phyloP scores from a whole-genome alignment of 208 protist genomes.

The Acanthamoeba castellanii region DNA sequence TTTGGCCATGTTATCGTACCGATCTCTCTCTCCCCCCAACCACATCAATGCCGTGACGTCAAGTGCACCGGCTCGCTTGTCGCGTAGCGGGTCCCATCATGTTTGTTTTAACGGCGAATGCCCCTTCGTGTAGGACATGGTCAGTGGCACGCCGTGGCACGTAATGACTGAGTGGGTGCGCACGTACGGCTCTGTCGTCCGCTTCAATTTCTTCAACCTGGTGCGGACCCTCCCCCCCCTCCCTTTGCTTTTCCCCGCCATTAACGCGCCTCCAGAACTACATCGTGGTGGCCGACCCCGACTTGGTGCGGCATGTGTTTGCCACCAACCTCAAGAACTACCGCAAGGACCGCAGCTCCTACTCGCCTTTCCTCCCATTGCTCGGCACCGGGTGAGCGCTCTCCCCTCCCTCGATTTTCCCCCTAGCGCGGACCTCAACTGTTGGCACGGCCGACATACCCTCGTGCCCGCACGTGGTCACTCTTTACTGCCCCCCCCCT shows the following conservation, averaged over 20 bases:
- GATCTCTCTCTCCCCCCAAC: not conserved
- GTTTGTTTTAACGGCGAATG: not conserved
- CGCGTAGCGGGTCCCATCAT: not conserved
- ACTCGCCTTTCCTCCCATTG: slow-evolving; percentile 94
- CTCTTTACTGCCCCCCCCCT: not conserved
- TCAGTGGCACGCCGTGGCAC: slow-evolving; percentile 21
- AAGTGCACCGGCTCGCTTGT: too few species aligned
- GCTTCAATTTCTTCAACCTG: slow-evolving; percentile 4
- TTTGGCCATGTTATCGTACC: slow-evolving; percentile 29
- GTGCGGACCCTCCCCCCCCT: not conserved
- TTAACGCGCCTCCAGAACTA: slow-evolving; percentile 87
- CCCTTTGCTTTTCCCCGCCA: not conserved
- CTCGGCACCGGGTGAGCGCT: slow-evolving; percentile 86
- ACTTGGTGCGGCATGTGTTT: slow-evolving; percentile 91
- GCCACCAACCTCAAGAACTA: slow-evolving; percentile 93
- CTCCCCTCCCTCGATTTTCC: not conserved
- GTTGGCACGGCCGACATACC: too few species aligned
- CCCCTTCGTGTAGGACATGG: slow-evolving; percentile 7
- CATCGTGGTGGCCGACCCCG: slow-evolving; percentile 92
- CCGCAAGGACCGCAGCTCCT: slow-evolving; percentile 91
- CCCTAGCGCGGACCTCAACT: not conserved
- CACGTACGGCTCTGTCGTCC: not conserved
- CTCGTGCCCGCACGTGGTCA: not conserved
- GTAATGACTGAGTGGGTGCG: slow-evolving; percentile 24
- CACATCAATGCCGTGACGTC: not conserved